phyloP scores from a whole-genome alignment of 2,329 filamentous ascomycete species.

The Ophiostoma sp. region DNA sequence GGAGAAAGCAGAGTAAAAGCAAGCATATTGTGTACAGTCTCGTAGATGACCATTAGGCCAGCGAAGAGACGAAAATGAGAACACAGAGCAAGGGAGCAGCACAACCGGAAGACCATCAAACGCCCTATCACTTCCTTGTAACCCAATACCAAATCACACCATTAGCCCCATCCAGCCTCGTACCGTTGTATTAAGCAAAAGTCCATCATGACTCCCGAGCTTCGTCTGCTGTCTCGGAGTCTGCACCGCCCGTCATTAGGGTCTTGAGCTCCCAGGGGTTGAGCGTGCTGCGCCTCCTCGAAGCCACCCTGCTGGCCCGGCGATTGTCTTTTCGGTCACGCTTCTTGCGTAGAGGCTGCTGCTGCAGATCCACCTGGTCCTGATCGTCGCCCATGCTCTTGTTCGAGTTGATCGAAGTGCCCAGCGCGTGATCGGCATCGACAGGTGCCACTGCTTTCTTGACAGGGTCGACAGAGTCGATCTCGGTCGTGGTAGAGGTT shows the following conservation, averaged over 20 bases:
- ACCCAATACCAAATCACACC: background rate
- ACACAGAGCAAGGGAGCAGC: background rate
- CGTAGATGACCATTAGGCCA: background rate
- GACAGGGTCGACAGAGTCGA: constrained; percentile 22
- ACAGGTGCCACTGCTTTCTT: constrained; percentile 16
- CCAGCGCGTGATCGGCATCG: background rate
- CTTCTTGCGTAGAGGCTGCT: constrained; percentile 44
- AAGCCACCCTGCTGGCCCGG: constrained; percentile 51
- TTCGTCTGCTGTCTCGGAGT: background rate
- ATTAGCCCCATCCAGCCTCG: background rate
- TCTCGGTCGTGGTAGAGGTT: background rate
- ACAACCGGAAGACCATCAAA: background rate
- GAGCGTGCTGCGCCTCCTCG: constrained; percentile 65
- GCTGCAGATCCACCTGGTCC: background rate
- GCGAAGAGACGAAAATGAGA: background rate
- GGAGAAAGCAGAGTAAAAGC: background rate
- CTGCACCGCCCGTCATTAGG: constrained; percentile 45
- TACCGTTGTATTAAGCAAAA: background rate
- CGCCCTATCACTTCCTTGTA: background rate
- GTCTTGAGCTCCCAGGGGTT: constrained; percentile 69
- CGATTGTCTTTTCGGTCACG: constrained; percentile 34
- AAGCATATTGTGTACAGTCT: background rate
- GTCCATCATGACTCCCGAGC: background rate
- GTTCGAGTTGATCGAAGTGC: constrained; percentile 1
- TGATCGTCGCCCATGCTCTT: constrained; percentile 2